These are phyloP conservation scores for Aspergillus phoenicis DNA, from an alignment of 2,329 filamentous ascomycete genomes.

Conservation along the genomic window DNA sequence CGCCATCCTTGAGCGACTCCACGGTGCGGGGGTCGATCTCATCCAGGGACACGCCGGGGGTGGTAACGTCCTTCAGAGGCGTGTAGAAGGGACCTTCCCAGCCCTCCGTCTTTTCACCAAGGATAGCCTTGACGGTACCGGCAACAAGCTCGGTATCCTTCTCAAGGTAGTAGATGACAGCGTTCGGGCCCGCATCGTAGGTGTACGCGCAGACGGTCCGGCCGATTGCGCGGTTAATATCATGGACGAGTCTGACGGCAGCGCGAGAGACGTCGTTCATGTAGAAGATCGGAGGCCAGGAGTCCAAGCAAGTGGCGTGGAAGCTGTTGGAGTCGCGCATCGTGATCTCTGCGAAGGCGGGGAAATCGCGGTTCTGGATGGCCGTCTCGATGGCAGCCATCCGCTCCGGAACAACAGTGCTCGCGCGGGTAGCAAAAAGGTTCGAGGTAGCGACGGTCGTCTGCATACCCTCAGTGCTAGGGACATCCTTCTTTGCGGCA, in stretches of 20 bases:
- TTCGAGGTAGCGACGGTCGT: constrained; percentile 88
- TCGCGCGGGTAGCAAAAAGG: constrained; percentile 78
- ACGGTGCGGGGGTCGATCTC: constrained; percentile 59
- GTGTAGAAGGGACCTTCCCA: constrained; percentile 61
- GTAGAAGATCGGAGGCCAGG: constrained; percentile 97
- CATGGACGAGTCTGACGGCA: constrained; percentile 84
- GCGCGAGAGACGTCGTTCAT: constrained; percentile 91
- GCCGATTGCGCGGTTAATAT: constrained; percentile 79
- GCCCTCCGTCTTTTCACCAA: constrained; percentile 65
- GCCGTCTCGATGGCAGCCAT: constrained; percentile 87
- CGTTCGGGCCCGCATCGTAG: constrained; percentile 95
- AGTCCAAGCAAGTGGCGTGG: constrained; percentile 93
- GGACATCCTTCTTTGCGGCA: constrained; percentile 93
- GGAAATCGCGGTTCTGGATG: constrained; percentile 77
- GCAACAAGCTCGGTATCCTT: constrained; percentile 73
- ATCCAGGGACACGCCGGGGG: constrained; percentile 61
- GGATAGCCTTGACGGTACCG: constrained; percentile 72
- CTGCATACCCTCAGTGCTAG: constrained; percentile 93
- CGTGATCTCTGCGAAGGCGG: constrained; percentile 81
- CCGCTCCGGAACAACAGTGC: constrained; percentile 74
- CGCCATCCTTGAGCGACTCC: constrained; percentile 70
- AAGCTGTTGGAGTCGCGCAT: constrained; percentile 98
- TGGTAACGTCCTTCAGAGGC: constrained; percentile 54
- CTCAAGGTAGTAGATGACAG: constrained; percentile 92
- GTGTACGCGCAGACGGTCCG: constrained; percentile 89